Base-by-base conservation (phyloP, 306 rosid species). In the Sicyos edulis region DNA sequence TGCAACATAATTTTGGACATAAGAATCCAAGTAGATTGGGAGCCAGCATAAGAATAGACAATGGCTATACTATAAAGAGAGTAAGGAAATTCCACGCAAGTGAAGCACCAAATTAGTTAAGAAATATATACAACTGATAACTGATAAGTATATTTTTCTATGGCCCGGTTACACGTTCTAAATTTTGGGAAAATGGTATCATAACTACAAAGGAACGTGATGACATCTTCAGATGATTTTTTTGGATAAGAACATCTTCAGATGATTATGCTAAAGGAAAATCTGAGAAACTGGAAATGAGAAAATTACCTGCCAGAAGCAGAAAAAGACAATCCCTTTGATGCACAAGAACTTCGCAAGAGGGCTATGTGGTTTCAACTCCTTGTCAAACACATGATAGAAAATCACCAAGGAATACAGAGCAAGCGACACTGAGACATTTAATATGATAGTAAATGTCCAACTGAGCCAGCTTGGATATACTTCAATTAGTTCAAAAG, bases 241-340 rank as follows among this genome's bases (percentile, higher is more conserved):
- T n/a, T n/a, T n/a, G n/a, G n/a, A n/a, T n/a, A n/a, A n/a, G n/a
- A n/a, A n/a, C n/a, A n/a, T n/a, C n/a, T n/a, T n/a, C n/a, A n/a
- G n/a, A n/a, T n/a, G n/a, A n/a, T 32, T 42, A 9, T 11, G 62
- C 52, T 20, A 10, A 42, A 54, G 8, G 52, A 53, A 56, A 56
- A 34, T 32, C 16, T 17, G 47, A 24, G 24, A 24, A 26, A 57
- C 29, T 32, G 14, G 7, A 22, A 16, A 40, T 12, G 54, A 54
- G 69, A 78, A 47, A 47, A 19, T 75, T 75, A 80, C 83, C 83
- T 75, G 83, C 79, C 83, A 80, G 62, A 80, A 80, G 79, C 83
- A 75, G 79, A 80, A 78, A 59, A 78, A 80, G 63, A 80, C 79
- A 16, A 80, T 75, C 65, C 83, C 83, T 80, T 79, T 80, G 77